A percentile compares a stretch with the other conserved stretches of the same genome.
phyloP scores from a whole-genome alignment of 768 basidiomycete species.

The Lactifluus hygrophoroides region DNA sequence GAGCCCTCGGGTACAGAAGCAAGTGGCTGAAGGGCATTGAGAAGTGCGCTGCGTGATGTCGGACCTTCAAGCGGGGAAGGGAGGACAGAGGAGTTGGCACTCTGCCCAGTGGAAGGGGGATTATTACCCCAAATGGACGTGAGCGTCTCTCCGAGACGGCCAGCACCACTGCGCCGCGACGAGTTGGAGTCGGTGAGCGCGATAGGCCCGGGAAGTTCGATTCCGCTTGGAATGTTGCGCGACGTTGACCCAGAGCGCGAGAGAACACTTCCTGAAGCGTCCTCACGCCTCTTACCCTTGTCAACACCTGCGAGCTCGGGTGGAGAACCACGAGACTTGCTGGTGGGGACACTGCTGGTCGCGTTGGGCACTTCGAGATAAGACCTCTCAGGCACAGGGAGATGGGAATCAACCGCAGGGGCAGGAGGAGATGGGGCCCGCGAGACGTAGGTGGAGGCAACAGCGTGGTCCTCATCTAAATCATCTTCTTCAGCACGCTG shows the following conservation, averaged over 20 bases:
- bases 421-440: conserved; percentile 41
- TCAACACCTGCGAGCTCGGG: conserved; percentile 17
- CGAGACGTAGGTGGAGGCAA: conserved; percentile 41
- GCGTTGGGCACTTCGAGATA: conserved; percentile 26
- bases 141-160: conserved; percentile 36
- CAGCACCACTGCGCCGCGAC: conserved; percentile 31
- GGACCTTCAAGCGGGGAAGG: conserved; percentile 26
- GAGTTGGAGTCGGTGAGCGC: conserved; percentile 27
- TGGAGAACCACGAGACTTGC: conserved; percentile 23
- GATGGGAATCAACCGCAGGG: conserved; percentile 24
- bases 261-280: not conserved
- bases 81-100: conserved; percentile 13
- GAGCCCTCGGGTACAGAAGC: conserved; percentile 19
- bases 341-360: not conserved
- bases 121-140: conserved; percentile 40
- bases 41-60: conserved; percentile 21
- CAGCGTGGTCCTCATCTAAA: conserved; percentile 38
- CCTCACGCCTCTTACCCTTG: conserved; percentile 25
- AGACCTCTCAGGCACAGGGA: conserved; percentile 22
- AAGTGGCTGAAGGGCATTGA: conserved; percentile 23
- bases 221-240: conserved; percentile 24
- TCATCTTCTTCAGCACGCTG: conserved; percentile 70
- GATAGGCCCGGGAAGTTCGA: conserved; percentile 28
- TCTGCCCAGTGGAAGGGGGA: conserved; percentile 13
- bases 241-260: conserved; percentile 10